Conservation (phyloP, 2,329 filamentous ascomycete genomes). For the Monosporascus sp. region DNA sequence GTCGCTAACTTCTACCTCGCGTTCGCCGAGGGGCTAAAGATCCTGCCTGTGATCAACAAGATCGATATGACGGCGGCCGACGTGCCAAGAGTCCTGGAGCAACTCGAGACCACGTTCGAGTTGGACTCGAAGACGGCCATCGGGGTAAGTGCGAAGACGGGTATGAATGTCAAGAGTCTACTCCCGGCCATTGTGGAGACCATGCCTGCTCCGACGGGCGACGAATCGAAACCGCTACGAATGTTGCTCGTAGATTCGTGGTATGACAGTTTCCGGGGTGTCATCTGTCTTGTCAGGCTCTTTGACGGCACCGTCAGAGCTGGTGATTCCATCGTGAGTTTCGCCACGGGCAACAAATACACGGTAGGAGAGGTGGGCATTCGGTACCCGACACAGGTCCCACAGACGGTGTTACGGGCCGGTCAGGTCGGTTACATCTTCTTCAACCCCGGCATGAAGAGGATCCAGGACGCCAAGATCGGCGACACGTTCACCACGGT, state of each 20-base stretch:
- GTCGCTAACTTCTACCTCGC: conserved; percentile 98
- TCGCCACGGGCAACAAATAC: conserved; percentile 85
- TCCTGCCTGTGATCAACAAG: conserved; percentile 95
- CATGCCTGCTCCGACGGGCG: conserved; percentile 75
- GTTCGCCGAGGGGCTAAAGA: conserved; percentile 79
- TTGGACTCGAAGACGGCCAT: conserved; percentile 68
- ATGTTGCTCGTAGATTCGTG: conserved; percentile 93
- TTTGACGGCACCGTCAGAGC: conserved; percentile 83
- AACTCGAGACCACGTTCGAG: conserved; percentile 84
- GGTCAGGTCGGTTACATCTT: conserved; percentile 95
- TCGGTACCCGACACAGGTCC: conserved; percentile 83
- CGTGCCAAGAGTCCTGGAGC: conserved; percentile 75
- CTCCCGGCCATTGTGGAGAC: conserved; percentile 80
- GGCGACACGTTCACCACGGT: conserved; percentile 90
- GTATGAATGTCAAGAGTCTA: conserved; percentile 77
- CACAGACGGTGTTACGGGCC: conserved; percentile 74
- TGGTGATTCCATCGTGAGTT: conserved; percentile 80
- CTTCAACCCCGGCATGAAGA: conserved; percentile 99
- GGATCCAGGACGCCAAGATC: conserved; percentile 89
- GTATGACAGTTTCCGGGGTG: conserved; percentile 95
- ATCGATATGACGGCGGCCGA: conserved; percentile 90
- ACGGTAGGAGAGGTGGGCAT: conserved; percentile 95
- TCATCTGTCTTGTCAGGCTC: conserved; percentile 82
- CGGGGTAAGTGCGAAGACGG: conserved; percentile 86
- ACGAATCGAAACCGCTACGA: conserved; percentile 66